Evolutionary conservation across 139 green algal species (phyloP), one percentile per base, ranked within the genome.

Genomic region (Eudorina sp.): DNA sequence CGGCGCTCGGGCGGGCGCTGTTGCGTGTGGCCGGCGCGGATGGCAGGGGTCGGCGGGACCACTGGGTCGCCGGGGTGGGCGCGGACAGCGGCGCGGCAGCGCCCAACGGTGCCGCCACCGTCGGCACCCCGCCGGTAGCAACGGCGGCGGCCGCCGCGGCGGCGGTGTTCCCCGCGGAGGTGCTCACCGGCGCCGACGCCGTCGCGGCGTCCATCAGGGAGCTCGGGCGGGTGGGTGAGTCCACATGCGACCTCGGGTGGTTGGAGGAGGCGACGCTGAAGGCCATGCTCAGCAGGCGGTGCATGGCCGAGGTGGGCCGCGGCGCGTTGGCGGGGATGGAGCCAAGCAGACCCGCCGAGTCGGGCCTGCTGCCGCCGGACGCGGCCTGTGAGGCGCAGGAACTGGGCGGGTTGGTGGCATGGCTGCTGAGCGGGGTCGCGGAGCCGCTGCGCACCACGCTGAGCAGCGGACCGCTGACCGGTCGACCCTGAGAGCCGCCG

Each of bases 251-350:
- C 31, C 43, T 5, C 7, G 16, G 31, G 14, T 66, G 55, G 13
- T 74, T 16, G 27, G 29, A 21, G 31, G n/a, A 23, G 6, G 64
- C 64, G n/a, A 74, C 34, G n/a, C n/a, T 74, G 64, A 74, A 74
- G 64, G 64, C 64, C 64, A 74, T 74, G 64, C 25, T 74, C 6
- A 74, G 64, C 19, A 74, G 64, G 64, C 64, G 64, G 34, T 74
- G 64, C 64, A 74, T 74, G 64, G 64, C n/a, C 29, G 64, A 74
- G 4, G 64, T 74, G 64, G 64, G 64, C 29, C 64, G 64, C 19
- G 55, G 19, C 14, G 4, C 29, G 55, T 66, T 66, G 55, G 55
- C 48, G 48, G 11, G 11, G 48, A 9, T 13, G 58, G 58, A 74
- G n/a, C 4, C 31, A 8, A 46, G 64, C 8, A 46, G 64, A 4